phyloP scores from a whole-genome alignment of 176 grass and related monocot genomes.

The Hordeum marinum region DNA sequence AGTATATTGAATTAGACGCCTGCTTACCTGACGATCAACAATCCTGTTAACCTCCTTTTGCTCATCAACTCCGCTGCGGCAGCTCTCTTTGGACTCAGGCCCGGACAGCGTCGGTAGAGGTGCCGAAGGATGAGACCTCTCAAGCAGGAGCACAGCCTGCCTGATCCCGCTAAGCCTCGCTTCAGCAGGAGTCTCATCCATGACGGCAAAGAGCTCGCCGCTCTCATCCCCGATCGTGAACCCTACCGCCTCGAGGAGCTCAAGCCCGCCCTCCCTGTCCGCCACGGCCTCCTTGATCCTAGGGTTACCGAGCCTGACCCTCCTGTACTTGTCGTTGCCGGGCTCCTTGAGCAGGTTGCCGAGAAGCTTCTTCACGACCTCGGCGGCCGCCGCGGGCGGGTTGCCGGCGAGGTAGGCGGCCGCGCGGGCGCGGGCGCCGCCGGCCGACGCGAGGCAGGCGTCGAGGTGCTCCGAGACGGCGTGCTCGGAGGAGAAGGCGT shows the following conservation, averaged over 20 bases:
- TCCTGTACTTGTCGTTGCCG: slow-evolving; percentile 65
- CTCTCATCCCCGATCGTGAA: slow-evolving; percentile 55
- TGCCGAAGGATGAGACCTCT: slow-evolving; percentile 32
- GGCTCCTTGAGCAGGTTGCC: slow-evolving; percentile 66
- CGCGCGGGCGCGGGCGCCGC: slow-evolving; percentile 34
- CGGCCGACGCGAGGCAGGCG: slow-evolving; percentile 45
- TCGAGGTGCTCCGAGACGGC: slow-evolving; percentile 69
- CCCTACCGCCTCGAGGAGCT: slow-evolving; percentile 68
- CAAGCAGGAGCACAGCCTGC: slow-evolving; percentile 48
- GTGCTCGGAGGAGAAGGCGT: slow-evolving; percentile 50
- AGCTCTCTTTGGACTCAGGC: slow-evolving; percentile 17
- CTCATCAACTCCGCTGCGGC: background rate
- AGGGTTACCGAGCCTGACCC: slow-evolving; percentile 76
- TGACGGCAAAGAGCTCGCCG: slow-evolving; percentile 82
- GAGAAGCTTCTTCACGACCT: slow-evolving; percentile 65
- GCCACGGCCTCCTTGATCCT: slow-evolving; percentile 84
- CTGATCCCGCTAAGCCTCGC: slow-evolving; percentile 46
- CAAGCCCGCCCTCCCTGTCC: slow-evolving; percentile 57
- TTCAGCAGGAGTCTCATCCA: slow-evolving; percentile 43
- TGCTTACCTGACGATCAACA: slow-evolving; percentile 70
- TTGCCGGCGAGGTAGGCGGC: slow-evolving; percentile 54
- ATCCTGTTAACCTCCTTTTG: slow-evolving; percentile 21
- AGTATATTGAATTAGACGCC: background rate
- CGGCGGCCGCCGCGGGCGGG: slow-evolving; percentile 41
- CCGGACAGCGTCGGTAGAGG: background rate